Evolutionary conservation across 768 basidiomycete species (phyloP).

Genomic region (Saitozyma podzolica): DNA sequence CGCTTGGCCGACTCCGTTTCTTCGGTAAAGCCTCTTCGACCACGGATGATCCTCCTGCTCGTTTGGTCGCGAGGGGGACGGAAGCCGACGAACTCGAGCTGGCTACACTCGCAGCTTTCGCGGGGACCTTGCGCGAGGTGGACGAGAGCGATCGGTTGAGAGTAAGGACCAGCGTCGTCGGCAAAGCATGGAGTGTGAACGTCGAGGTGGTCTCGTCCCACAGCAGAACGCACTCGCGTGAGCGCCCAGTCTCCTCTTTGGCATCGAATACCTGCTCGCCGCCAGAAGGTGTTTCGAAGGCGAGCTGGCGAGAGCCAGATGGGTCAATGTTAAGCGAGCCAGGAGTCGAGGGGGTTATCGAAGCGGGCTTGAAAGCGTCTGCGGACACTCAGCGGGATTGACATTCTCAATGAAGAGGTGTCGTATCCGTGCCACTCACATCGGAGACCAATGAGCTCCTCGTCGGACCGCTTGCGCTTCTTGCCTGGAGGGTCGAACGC

Average conservation of each 20-base stretch:
- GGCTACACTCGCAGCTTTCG: too few relatives aligned
- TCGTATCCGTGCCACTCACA: slow-evolving; percentile 18
- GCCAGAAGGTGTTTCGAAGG: slow-evolving; percentile 24
- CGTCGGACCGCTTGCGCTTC: slow-evolving; percentile 7
- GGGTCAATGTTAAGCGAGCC: slow-evolving; percentile 11
- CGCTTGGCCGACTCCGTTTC: background rate
- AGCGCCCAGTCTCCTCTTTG: slow-evolving; percentile 30
- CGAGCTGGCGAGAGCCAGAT: slow-evolving; percentile 7
- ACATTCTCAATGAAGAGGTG: background rate
- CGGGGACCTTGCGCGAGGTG: too few relatives aligned
- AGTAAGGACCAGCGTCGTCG: slow-evolving; percentile 33
- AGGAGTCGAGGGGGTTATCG: slow-evolving; percentile 27
- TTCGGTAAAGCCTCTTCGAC: too few relatives aligned
- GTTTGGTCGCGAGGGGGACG: too few relatives aligned
- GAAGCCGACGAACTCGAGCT: too few relatives aligned
- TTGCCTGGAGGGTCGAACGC: slow-evolving; percentile 5
- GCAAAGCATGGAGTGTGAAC: slow-evolving; percentile 32
- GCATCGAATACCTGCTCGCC: slow-evolving; percentile 40
- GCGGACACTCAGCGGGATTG: background rate
- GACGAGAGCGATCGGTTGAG: slow-evolving; percentile 29
- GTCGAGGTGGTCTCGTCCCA: slow-evolving; percentile 28
- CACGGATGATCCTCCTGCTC: too few relatives aligned
- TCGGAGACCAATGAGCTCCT: slow-evolving; percentile 22
- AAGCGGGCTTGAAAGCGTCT: slow-evolving; percentile 45
- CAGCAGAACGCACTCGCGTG: slow-evolving; percentile 40